Evolutionary conservation across 163 green algal species (phyloP).

Genomic region (Volvox carteri): DNA sequence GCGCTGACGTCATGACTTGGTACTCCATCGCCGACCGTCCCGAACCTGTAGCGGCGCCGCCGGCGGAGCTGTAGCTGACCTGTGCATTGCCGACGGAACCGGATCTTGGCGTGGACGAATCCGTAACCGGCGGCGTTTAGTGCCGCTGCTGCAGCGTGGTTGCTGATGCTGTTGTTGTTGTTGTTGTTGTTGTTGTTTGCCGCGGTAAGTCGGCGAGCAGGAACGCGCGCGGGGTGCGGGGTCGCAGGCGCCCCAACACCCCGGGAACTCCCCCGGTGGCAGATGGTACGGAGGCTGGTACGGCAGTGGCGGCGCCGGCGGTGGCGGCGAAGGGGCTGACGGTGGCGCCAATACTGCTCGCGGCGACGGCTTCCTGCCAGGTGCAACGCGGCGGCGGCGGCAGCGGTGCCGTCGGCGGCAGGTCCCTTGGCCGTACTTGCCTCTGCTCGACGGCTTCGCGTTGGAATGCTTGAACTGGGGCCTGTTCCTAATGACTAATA

Average conservation of each 20-base stretch:
- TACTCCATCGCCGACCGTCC: neutral
- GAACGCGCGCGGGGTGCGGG: neutral
- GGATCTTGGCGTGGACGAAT: neutral
- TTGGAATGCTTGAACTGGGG: too few relatives aligned
- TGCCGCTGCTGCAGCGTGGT: neutral
- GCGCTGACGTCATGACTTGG: neutral
- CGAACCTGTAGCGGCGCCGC: neutral
- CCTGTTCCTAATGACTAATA: neutral
- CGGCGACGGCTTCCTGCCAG: too few relatives aligned
- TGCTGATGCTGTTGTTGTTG: neutral
- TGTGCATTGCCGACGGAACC: neutral
- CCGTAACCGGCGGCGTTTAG: neutral
- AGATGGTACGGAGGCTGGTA: too few relatives aligned
- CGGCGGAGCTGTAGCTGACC: neutral
- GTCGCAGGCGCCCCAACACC: neutral
- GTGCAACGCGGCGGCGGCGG: too few relatives aligned
- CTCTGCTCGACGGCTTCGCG: too few relatives aligned
- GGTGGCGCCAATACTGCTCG: neutral
- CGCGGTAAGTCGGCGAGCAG: neutral
- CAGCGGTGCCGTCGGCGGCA: too few relatives aligned
- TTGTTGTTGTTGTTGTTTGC: too few relatives aligned
- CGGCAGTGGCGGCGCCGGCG: too few relatives aligned
- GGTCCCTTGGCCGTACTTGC: too few relatives aligned
- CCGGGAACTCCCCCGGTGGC: neutral
- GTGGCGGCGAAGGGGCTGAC: constrained; percentile 15